Evolutionary conservation across 2,329 filamentous ascomycete species (phyloP).

Genomic region (Lachnellula hyalina): DNA sequence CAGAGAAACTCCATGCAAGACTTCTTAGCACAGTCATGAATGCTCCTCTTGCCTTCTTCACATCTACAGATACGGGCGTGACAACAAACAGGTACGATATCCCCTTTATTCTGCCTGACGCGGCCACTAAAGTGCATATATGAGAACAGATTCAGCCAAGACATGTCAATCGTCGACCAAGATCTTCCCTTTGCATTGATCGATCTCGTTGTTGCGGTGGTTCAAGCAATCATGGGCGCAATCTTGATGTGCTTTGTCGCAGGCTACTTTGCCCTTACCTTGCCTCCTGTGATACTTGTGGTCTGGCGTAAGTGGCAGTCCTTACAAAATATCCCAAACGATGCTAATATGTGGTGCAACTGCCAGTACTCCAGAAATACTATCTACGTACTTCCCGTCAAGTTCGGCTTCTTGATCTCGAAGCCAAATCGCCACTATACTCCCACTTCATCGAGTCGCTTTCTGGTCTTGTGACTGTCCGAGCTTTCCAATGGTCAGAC

Average conservation of each 20-base stretch:
- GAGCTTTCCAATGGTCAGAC: conserved; percentile 49
- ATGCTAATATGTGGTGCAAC: conserved; percentile 34
- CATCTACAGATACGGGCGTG: conserved; percentile 37
- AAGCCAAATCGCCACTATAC: conserved; percentile 56
- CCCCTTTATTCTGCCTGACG: neutral
- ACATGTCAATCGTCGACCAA: conserved; percentile 29
- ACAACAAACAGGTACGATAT: neutral
- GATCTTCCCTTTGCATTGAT: conserved; percentile 22
- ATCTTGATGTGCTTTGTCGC: conserved; percentile 30
- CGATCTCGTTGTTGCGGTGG: conserved; percentile 28
- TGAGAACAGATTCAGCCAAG: conserved; percentile 43
- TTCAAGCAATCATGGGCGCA: conserved; percentile 29
- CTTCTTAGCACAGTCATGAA: conserved; percentile 40
- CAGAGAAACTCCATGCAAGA: conserved; percentile 42
- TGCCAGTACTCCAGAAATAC: conserved; percentile 44
- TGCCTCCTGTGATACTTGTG: conserved; percentile 31
- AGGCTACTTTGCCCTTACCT: neutral
- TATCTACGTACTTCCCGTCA: conserved; percentile 58
- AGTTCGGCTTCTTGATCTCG: conserved; percentile 53
- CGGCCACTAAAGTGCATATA: conserved; percentile 16
- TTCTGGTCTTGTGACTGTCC: conserved; percentile 47
- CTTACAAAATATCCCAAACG: conserved; percentile 28
- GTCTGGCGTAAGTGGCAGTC: conserved; percentile 38
- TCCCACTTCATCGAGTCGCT: conserved; percentile 53
- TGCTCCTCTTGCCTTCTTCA: conserved; percentile 40